phyloP scores from a whole-genome alignment of 2,329 filamentous ascomycete species.

The Trichoderma cornu-damae region DNA sequence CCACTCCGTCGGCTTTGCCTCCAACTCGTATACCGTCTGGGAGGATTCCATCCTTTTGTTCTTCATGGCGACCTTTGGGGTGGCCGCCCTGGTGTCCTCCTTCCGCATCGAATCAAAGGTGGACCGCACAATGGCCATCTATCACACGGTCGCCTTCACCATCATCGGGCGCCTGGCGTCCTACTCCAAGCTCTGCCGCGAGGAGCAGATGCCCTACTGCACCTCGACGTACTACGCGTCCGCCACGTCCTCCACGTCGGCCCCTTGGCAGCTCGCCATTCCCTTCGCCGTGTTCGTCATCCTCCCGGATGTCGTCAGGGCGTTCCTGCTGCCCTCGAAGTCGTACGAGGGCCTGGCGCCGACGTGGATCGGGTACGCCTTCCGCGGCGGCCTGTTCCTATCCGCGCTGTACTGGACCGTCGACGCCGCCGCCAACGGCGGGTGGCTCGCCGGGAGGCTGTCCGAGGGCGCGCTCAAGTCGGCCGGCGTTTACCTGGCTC shows the following conservation, averaged over 20 bases:
- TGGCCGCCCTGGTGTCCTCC: constrained; percentile 68
- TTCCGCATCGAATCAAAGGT: constrained; percentile 62
- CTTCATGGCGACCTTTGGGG: constrained; percentile 82
- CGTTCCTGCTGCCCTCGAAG: constrained; percentile 73
- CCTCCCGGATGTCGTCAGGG: constrained; percentile 70
- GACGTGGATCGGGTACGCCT: constrained; percentile 74
- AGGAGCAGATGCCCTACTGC: constrained; percentile 98
- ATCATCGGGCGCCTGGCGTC: constrained; percentile 74
- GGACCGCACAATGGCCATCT: constrained; percentile 71
- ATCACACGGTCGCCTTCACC: constrained; percentile 81
- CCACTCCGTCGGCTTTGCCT: constrained; percentile 89
- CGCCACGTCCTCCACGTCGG: constrained; percentile 83
- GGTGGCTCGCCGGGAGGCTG: constrained; percentile 61
- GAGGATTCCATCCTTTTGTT: constrained; percentile 93
- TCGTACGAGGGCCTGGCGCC: constrained; percentile 85
- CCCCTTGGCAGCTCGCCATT: constrained; percentile 79
- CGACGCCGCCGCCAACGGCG: constrained; percentile 79
- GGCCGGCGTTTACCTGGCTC: constrained; percentile 70
- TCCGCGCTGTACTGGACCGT: constrained; percentile 81
- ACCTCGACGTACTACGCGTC: constrained; percentile 94
- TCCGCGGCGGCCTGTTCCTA: constrained; percentile 70
- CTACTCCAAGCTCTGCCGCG: constrained; percentile 85
- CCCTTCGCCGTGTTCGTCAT: constrained; percentile 68
- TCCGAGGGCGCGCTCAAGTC: constrained; percentile 64
- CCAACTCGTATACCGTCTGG: constrained; percentile 98